Conservation (phyloP, 352 stramenopile genomes). For the Globisporangium polare region DNA sequence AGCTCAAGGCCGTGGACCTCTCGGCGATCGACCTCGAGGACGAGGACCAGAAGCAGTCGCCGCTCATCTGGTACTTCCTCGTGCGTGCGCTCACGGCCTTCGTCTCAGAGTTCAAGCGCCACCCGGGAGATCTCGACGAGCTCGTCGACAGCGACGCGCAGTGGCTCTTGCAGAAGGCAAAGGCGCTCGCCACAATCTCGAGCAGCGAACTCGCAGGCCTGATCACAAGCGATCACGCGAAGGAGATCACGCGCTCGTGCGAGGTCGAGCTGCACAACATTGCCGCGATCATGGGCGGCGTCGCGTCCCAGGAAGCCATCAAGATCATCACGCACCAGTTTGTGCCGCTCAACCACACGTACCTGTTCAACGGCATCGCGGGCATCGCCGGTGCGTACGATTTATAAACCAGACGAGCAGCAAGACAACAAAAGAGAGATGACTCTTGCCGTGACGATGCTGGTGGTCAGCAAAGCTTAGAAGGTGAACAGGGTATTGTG, state of each 20-base stretch:
- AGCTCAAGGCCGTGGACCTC: constrained; percentile 71
- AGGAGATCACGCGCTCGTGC: constrained; percentile 91
- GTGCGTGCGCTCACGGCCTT: constrained; percentile 77
- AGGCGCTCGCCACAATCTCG: constrained; percentile 22
- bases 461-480: neutral
- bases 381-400: constrained; percentile 64
- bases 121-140: constrained; percentile 74
- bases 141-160: constrained; percentile 49
- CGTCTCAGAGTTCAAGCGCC: constrained; percentile 53
- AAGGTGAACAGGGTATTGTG: neutral
- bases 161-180: constrained; percentile 56
- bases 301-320: constrained; percentile 96
- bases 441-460: too few relatives aligned
- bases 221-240: constrained; percentile 71
- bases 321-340: constrained; percentile 99
- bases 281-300: constrained; percentile 93
- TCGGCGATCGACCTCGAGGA: constrained; percentile 70
- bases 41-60: constrained; percentile 85
- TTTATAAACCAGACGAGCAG: constrained; percentile 35
- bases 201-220: constrained; percentile 31
- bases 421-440: neutral
- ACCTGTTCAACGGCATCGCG: constrained; percentile 97
- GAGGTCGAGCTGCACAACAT: constrained; percentile 93
- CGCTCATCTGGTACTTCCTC: constrained; percentile 94
- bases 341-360: constrained; percentile 95